Evolutionary conservation across 2,329 filamentous ascomycete species (phyloP).

Genomic region (Aspergillus sergii): DNA sequence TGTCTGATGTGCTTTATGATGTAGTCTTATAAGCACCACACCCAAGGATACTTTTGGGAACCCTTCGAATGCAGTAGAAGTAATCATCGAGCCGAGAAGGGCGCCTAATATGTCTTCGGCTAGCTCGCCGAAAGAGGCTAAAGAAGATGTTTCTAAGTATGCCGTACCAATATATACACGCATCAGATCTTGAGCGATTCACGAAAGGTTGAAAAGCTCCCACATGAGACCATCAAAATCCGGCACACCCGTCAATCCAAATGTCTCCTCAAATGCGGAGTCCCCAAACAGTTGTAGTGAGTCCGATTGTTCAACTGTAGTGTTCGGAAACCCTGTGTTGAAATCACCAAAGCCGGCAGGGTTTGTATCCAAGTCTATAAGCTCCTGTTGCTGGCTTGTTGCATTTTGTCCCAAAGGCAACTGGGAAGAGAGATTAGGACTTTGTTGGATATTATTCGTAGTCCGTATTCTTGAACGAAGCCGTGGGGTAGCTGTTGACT

Average conservation of each 20-base stretch:
- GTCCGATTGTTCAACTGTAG: background rate
- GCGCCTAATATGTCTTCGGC: background rate
- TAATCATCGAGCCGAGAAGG: background rate
- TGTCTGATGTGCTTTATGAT: background rate
- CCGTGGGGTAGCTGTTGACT: background rate
- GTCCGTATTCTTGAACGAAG: background rate
- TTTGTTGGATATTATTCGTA: background rate
- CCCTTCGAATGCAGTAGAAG: background rate
- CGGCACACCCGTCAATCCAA: constrained; percentile 28
- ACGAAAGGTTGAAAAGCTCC: constrained; percentile 25
- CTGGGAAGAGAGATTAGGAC: background rate
- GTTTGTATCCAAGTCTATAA: background rate
- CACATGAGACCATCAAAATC: constrained; percentile 36
- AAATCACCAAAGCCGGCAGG: background rate
- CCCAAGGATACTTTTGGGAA: background rate
- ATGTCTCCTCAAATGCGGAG: constrained; percentile 25
- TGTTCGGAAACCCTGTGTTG: background rate
- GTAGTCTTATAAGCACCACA: background rate
- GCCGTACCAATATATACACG: background rate
- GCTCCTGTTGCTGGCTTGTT: background rate
- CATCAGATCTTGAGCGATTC: background rate
- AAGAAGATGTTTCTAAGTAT: background rate
- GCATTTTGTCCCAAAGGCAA: background rate
- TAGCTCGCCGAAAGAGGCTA: background rate
- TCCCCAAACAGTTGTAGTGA: constrained; percentile 21